Evolutionary conservation across 768 basidiomycete genomes (phyloP), one percentile per base, ranked within the genome.

Genomic region (Basidioascus undulatus): DNA sequence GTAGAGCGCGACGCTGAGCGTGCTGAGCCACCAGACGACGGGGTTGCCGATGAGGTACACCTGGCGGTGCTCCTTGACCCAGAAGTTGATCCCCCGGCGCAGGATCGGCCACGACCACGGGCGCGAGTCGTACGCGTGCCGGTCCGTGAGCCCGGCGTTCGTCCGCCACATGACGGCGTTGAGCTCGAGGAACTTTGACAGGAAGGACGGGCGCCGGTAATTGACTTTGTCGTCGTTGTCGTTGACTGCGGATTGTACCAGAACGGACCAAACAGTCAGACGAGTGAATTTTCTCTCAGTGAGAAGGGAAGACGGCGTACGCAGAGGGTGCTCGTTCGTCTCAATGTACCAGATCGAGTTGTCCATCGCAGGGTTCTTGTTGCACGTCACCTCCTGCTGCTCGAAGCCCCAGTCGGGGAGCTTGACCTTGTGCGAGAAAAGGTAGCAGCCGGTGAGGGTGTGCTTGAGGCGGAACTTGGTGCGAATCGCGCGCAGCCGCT

Each of bases 351-450:
- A 96, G 45, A 96, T 55, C 24, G 84, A 86, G 57, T 96, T 96
- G 2, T 66, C 68, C 56, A 62, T 68, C 20, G 76, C 76, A 11
- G 92, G 87, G 51, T 96, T 89, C 67, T 86, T 96, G 61, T 98
- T 98, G 59, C 92, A 98, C 0, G 92, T 96, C 39, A 98, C 92
- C 54, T 98, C 92, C 56, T 98, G 92, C 58, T 98, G 92, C 54
- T 94, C 92, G 50, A 68, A 98, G 0, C 72, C 92, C 92, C 92
- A 98, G 5, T 92, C 80, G 0, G 92, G 92, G 1, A 98, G 62
- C 60, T 96, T 96, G 52, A 94, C 77, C 58, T 92, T 92, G 62
- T 98, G 92, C 19, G 80, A 84, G 65, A 96, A 98, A 28, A 98
- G 66, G 56, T 92, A 96, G 57, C 92, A 98, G 0, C 87, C 86